Conservation (phyloP, 192 early-diverging fungal species). For the Funneliformis geosporum region DNA sequence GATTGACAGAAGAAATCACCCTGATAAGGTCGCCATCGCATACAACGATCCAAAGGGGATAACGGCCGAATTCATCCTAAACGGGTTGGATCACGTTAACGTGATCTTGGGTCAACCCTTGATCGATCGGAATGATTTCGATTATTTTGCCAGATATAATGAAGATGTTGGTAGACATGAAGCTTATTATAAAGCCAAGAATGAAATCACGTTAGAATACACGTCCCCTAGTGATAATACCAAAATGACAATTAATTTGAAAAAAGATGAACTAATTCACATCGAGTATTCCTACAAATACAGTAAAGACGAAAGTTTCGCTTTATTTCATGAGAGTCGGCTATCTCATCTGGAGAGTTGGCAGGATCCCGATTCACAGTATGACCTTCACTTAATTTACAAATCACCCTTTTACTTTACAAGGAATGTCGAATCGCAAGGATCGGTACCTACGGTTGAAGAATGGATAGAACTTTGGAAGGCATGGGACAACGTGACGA, state of each 20-base stretch:
- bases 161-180: constrained; percentile 72
- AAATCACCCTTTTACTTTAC: constrained; percentile 56
- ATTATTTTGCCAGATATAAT: constrained; percentile 77
- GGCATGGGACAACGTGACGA: constrained; percentile 73
- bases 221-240: constrained; percentile 25
- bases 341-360: constrained; percentile 53
- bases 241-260: constrained; percentile 47
- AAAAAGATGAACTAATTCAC: constrained; percentile 80
- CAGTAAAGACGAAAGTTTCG: constrained; percentile 51
- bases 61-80: constrained; percentile 82
- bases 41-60: constrained; percentile 83
- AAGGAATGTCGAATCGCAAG: not conserved
- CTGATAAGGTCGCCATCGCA: constrained; percentile 67
- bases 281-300: constrained; percentile 93
- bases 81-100: constrained; percentile 80
- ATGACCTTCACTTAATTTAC: constrained; percentile 58
- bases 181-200: constrained; percentile 69
- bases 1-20: constrained; percentile 80
- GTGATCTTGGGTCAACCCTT: constrained; percentile 59
- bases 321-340: constrained; percentile 50
- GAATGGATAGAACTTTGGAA: constrained; percentile 85
- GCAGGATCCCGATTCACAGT: constrained; percentile 54
- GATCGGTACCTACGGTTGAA: constrained; percentile 56
- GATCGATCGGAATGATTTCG: constrained; percentile 67
- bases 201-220: constrained; percentile 54